phyloP scores from a whole-genome alignment of 1,139 yeast species.

The Arxiozyma heterogenica region DNA sequence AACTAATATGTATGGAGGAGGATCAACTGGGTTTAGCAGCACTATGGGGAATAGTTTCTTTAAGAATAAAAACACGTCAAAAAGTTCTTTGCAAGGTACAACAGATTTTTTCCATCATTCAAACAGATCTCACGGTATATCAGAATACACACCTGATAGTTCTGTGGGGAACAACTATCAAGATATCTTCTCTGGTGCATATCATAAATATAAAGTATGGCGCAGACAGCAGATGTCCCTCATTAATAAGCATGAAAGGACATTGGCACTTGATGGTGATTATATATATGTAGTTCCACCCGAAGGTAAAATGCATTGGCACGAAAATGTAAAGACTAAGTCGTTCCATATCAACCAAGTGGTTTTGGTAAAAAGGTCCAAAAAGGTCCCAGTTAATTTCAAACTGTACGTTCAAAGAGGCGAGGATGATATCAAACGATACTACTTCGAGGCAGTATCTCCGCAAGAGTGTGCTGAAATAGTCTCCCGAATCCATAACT shows the following conservation, averaged over 20 bases:
- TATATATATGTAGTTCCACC: constrained; percentile 84
- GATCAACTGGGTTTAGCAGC: constrained; percentile 6
- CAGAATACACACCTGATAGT: constrained; percentile 13
- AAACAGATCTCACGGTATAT: constrained; percentile 12
- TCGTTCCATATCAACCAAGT: constrained; percentile 83
- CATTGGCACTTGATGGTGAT: constrained; percentile 86
- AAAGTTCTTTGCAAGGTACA: constrained; percentile 23
- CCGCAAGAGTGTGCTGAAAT: constrained; percentile 63
- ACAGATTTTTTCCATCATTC: constrained; percentile 15
- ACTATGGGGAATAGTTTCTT: constrained; percentile 19
- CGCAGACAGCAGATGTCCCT: constrained; percentile 81
- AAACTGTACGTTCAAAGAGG: constrained; percentile 68
- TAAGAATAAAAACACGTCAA: constrained; percentile 27
- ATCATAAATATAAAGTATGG: constrained; percentile 67
- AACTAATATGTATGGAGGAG: constrained; percentile 12
- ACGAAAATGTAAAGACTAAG: constrained; percentile 69
- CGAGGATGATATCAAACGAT: constrained; percentile 58
- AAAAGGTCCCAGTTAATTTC: constrained; percentile 69
- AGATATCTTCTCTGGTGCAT: constrained; percentile 32
- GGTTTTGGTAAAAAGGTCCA: constrained; percentile 63
- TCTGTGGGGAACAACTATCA: constrained; percentile 19
- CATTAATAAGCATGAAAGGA: constrained; percentile 64
- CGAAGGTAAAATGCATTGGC: constrained; percentile 57
- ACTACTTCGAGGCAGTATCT: constrained; percentile 72
- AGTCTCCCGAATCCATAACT: constrained; percentile 52